A percentile compares a stretch with the other conserved stretches of the same genome.
Evolutionary conservation across 352 stramenopile genomes (phyloP).

Genomic region (Globisporangium parvum): DNA sequence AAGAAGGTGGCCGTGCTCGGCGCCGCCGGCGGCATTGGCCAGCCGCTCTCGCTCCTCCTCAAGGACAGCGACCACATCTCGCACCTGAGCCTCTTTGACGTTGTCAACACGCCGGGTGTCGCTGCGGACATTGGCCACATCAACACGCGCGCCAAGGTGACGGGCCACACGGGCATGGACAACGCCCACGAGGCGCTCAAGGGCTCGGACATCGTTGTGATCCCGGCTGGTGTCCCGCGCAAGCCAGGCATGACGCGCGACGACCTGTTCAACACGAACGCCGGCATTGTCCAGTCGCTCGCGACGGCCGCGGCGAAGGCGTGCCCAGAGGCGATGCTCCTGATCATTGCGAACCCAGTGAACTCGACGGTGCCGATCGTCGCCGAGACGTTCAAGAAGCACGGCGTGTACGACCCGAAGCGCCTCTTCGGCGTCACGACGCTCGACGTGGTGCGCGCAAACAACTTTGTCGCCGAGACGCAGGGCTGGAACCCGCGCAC

Average conservation of each 20-base stretch:
- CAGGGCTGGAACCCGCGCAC: slow-evolving; percentile 72
- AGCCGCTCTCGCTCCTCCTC: slow-evolving; percentile 97
- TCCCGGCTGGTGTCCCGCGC: slow-evolving; percentile 98
- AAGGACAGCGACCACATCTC: slow-evolving; percentile 96
- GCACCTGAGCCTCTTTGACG: slow-evolving; percentile 97
- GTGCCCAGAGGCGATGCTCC: slow-evolving; percentile 94
- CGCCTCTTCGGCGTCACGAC: slow-evolving; percentile 98
- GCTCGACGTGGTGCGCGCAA: slow-evolving; percentile 96
- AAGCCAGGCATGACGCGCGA: slow-evolving; percentile 97
- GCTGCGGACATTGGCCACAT: slow-evolving; percentile 96
- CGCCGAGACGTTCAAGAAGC: slow-evolving; percentile 97
- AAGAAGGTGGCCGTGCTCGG: slow-evolving; percentile 87
- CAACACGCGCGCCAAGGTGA: slow-evolving; percentile 81
- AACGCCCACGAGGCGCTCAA: slow-evolving; percentile 60
- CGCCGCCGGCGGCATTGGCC: slow-evolving; percentile 96
- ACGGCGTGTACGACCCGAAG: slow-evolving; percentile 94
- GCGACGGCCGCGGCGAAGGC: slow-evolving; percentile 91
- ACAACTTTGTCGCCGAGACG: slow-evolving; percentile 91
- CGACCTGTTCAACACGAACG: slow-evolving; percentile 95
- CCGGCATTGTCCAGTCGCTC: slow-evolving; percentile 95
- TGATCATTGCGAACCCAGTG: slow-evolving; percentile 99
- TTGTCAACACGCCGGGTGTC: slow-evolving; percentile 97
- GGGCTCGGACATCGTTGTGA: slow-evolving; percentile 96
- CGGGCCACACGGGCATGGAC: slow-evolving; percentile 71
- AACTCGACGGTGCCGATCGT: slow-evolving; percentile 99